Conservation (phyloP, 495 filamentous ascomycete species). For the Penicillium malachiteum region DNA sequence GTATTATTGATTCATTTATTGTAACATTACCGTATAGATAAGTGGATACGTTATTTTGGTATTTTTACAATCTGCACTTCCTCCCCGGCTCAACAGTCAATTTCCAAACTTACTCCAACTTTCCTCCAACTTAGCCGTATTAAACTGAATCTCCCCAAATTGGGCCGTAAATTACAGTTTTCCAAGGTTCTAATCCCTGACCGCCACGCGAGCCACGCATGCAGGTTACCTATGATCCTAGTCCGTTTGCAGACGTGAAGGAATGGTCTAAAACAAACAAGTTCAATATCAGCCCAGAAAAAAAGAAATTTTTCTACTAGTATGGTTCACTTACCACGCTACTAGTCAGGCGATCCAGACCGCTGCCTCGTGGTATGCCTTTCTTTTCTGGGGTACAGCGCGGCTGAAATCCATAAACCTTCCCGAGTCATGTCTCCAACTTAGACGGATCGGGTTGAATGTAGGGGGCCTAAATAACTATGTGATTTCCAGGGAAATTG, state of each 20-base stretch:
- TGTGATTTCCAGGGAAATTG: not conserved
- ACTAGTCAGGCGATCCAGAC: not conserved
- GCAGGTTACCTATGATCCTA: conserved; percentile 1
- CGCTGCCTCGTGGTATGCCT: not conserved
- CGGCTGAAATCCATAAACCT: conserved; percentile 6
- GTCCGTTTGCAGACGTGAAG: not conserved
- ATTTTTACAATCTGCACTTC: not conserved
- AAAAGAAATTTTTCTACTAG: too few relatives aligned
- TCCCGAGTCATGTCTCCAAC: conserved; percentile 9
- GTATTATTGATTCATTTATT: conserved; percentile 3
- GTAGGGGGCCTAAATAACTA: not conserved
- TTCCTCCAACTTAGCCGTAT: too few relatives aligned
- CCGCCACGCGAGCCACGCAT: conserved; percentile 8
- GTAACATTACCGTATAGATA: not conserved
- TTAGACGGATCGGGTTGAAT: not conserved
- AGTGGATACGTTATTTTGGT: not conserved
- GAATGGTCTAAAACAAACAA: conserved; percentile 1
- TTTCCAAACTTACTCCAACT: not conserved
- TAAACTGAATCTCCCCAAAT: not conserved
- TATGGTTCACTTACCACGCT: not conserved
- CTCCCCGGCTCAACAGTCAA: not conserved
- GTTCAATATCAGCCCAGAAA: not conserved
- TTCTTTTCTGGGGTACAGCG: conserved; percentile 5
- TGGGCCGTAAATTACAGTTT: not conserved
- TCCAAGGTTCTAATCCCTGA: conserved; percentile 3